Base-by-base conservation (phyloP, 2,329 filamentous ascomycete species). In the Sarocladium strictum region DNA sequence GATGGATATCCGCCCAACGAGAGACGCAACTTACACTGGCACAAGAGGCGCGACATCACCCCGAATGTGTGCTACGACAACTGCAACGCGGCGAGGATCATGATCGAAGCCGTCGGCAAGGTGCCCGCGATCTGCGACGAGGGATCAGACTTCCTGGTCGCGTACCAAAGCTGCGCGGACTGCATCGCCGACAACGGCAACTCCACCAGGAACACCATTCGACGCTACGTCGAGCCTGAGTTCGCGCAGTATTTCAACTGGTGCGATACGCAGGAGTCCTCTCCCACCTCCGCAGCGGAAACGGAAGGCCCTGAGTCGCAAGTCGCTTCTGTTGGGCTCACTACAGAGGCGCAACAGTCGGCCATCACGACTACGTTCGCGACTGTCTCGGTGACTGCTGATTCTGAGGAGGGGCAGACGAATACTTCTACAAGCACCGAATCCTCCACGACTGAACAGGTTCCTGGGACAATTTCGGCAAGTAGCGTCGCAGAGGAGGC, bases 11-110 rank as follows among this genome's bases (percentile, higher is more conserved):
- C 23, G 24, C 41, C 29, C 15, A 29, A 33, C 19, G 11, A 12
- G n/a, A 14, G 41, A 11, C 19, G 27, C 2, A 27, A 26, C 27
- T n/a, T 40, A 3, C 32, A 53, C 33, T 40, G 32, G 50, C 27
- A 37, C 50, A 56, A 56, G 15, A 77, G 77, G 62, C 72, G 76
- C 32, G 75, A 68, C 33, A 60, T 59, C 2, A 69, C 69, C 0
- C 81, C 82, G 0, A 53, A 72, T 0, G 43, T 69, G 3, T 88
- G 85, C 65, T 86, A 66, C 58, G 67, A 67, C 3, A 45, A 61
- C 0, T 88, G 85, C 64, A 77, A 84, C 58, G 70, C 73, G 27
- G 74, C 74, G 15, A 72, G 65, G 32, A 41, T 73, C 2, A 76
- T 79, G 59, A 79, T 70, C 0, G 69, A 79, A 54, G 59, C 56